These are phyloP conservation scores for Gastrolobium bilobum DNA, from an alignment of 306 rosid genomes.

Conservation along the genomic window DNA sequence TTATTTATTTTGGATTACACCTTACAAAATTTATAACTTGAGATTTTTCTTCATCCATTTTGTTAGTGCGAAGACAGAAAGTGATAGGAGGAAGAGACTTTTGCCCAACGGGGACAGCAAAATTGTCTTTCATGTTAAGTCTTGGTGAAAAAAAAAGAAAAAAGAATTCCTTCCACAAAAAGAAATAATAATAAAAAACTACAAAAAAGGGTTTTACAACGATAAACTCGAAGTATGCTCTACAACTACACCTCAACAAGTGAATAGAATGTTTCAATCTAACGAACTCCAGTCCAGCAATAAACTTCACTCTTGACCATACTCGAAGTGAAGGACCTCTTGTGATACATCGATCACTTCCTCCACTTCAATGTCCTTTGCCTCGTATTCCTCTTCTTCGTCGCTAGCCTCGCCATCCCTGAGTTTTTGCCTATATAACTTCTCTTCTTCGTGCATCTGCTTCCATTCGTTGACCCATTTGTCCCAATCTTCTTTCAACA, in stretches of 20 bases:
- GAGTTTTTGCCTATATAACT: constrained; percentile 59
- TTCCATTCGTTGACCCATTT: constrained; percentile 85
- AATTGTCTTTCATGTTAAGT: constrained; percentile 25
- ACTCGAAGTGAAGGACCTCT: constrained; percentile 71
- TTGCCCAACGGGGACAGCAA: not conserved
- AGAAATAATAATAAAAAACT: not conserved
- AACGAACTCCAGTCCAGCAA: not conserved
- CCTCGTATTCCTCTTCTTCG: constrained; percentile 94
- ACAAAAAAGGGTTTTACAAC: constrained; percentile 52
- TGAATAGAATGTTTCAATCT: constrained; percentile 3
- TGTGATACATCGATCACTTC: constrained; percentile 64
- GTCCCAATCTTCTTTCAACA: constrained; percentile 90
- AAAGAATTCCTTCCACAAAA: not conserved
- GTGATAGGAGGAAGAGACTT: not conserved
- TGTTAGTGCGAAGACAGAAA: too few species aligned
- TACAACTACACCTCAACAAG: not conserved
- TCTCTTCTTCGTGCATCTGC: constrained; percentile 66
- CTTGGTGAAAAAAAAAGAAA: not conserved
- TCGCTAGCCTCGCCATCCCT: constrained; percentile 94
- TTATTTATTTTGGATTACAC: too few species aligned
- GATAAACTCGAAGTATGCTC: not conserved
- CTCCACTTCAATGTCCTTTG: constrained; percentile 87
- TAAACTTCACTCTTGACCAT: constrained; percentile 47
- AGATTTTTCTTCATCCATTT: not conserved
- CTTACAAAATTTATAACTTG: too few species aligned